Base-by-base conservation (phyloP, 805 yeast species). In the Alloascoidea hylecoeti region DNA sequence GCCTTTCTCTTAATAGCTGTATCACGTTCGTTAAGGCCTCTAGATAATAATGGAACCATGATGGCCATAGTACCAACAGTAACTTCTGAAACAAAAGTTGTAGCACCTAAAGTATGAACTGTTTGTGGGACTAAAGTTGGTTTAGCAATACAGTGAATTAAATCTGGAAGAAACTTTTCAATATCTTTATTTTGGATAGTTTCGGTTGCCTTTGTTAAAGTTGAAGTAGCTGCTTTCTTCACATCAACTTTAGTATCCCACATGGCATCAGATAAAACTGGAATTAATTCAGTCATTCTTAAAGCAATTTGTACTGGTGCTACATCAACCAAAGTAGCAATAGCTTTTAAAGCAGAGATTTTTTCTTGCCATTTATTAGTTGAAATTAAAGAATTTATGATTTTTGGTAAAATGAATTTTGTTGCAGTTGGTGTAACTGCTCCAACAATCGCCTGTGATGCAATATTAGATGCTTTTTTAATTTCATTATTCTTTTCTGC, bases 21-120 rank as follows among this genome's bases (percentile, higher is more conserved):
- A 60, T 92, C 98, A 77, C 98, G 92, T 76, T 92, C 98, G 59
- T 94, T 94, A 63, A 92, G 77, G 89, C 98, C 98, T 83, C 98
- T 89, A 54, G 95, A 77, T 64, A 92, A 77, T 62, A 92, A 76
- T 63, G 98, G 98, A 51, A 86, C 96, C 98, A 92, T 92, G 72
- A 92, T 89, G 64, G 98, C 89, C 60, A 92, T 76, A 57, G 98
- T 94, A 57, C 97, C 97, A 70, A 94, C 88, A 66, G 98, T 94
- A 57, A 92, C 98, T 75, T 92, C 98, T 56, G 96, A 86, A 55
- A 92, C 98, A 64, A 92, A 92, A 60, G 98, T 92, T 57, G 98
- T 92, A 59, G 98, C 97, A 86, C 98, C 98, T 63, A 92, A 81
- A 57, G 78, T 66, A 72, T 92, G 98, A 50, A 92, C 97, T 55